phyloP scores from a whole-genome alignment of 208 protist genomes.

The Leptomonas pyrrhocoris region DNA sequence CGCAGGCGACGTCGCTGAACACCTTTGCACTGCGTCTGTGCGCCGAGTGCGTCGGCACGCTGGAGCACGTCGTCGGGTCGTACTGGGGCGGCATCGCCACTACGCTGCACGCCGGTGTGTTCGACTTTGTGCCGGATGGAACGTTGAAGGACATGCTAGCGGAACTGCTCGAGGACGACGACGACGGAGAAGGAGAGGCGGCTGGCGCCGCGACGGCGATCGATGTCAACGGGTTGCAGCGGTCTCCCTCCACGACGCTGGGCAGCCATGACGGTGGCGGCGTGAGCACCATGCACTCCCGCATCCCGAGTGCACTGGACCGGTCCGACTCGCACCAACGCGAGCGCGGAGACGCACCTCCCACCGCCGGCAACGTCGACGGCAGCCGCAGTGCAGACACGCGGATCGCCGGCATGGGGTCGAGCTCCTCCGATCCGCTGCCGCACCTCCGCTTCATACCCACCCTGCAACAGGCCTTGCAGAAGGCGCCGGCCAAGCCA shows the following conservation, averaged over 20 bases:
- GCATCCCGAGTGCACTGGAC: conserved; percentile 5
- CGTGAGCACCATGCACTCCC: conserved; percentile 8
- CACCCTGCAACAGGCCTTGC: conserved; percentile 25
- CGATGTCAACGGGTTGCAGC: conserved; percentile 21
- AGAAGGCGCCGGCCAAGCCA: neutral
- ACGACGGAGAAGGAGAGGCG: neutral
- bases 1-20: conserved; percentile 39
- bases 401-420: neutral
- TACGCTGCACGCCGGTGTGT: conserved; percentile 66
- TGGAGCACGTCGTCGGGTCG: conserved; percentile 76
- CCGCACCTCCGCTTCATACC: conserved; percentile 48
- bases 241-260: conserved; percentile 27
- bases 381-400: neutral
- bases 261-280: neutral
- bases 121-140: conserved; percentile 61
- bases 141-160: conserved; percentile 46
- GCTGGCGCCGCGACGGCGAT: neutral
- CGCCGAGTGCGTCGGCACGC: conserved; percentile 53
- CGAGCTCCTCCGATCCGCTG: conserved; percentile 18
- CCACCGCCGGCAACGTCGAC: neutral
- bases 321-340: too few relatives aligned
- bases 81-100: conserved; percentile 87
- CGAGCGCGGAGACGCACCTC: neutral
- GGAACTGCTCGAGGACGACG: conserved; percentile 23
- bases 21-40: conserved; percentile 69